Conservation (phyloP, 1,284 basidiomycete species). For the Ustilago crameri region DNA sequence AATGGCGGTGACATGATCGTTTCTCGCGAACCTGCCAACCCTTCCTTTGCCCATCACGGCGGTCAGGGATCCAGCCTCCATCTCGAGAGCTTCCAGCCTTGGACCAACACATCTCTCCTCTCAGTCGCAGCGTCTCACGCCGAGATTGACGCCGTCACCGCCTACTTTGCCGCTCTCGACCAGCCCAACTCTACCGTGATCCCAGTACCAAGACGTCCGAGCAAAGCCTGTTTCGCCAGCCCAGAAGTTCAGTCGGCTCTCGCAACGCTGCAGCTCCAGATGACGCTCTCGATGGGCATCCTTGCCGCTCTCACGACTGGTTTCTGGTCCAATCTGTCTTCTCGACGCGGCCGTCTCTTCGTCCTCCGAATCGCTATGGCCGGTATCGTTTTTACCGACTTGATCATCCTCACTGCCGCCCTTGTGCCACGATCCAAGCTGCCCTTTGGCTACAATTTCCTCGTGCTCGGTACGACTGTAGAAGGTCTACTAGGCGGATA, state of each 20-base stretch:
- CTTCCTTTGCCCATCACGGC: neutral
- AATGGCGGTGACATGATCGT: constrained; percentile 26
- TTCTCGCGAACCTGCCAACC: constrained; percentile 12
- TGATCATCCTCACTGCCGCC: constrained; percentile 52
- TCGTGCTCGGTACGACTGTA: constrained; percentile 82
- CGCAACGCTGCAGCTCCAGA: constrained; percentile 63
- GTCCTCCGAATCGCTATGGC: constrained; percentile 78
- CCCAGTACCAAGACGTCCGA: constrained; percentile 31
- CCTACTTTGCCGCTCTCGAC: constrained; percentile 23
- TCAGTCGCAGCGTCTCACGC: neutral
- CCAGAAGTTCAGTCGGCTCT: constrained; percentile 50
- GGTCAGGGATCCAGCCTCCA: neutral
- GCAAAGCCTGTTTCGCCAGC: constrained; percentile 45
- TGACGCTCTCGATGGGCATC: constrained; percentile 81
- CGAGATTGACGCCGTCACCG: constrained; percentile 11
- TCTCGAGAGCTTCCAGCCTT: constrained; percentile 25
- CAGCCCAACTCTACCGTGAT: constrained; percentile 36
- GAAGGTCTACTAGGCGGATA: constrained; percentile 89
- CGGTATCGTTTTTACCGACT: constrained; percentile 80
- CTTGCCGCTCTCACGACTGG: constrained; percentile 85
- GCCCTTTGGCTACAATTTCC: constrained; percentile 75
- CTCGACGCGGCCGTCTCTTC: constrained; percentile 79
- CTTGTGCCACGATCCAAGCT: constrained; percentile 44
- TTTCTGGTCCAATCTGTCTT: constrained; percentile 86
- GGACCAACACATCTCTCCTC: constrained; percentile 1